These are phyloP conservation scores for Yamadazyma insecticola DNA, from an alignment of 805 yeast genomes.

Conservation along the genomic window DNA sequence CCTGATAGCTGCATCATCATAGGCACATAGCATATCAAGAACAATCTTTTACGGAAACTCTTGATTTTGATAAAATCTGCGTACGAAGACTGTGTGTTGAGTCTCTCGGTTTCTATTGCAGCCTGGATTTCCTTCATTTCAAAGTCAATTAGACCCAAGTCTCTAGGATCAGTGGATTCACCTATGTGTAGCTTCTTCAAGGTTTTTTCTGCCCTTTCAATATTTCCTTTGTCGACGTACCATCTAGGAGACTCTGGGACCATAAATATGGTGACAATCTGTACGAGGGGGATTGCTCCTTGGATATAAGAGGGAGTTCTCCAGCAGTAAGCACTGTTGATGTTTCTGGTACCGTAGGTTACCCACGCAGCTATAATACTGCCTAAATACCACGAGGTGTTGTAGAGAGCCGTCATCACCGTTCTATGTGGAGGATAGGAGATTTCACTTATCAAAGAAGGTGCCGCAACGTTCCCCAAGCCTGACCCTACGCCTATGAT, in stretches of 20 bases:
- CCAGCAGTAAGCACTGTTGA: slow-evolving; percentile 38
- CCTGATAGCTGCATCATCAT: slow-evolving; percentile 30
- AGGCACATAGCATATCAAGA: slow-evolving; percentile 3
- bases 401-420: slow-evolving; percentile 41
- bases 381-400: slow-evolving; percentile 51
- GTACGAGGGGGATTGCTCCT: slow-evolving; percentile 41
- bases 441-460: slow-evolving; percentile 46
- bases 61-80: slow-evolving; percentile 7
- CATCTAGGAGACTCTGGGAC: slow-evolving; percentile 49
- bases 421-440: slow-evolving; percentile 46
- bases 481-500: slow-evolving; percentile 44
- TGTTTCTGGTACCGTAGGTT: slow-evolving; percentile 40
- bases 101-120: slow-evolving; percentile 7
- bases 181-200: slow-evolving; percentile 38
- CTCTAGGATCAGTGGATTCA: slow-evolving; percentile 30
- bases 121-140: slow-evolving; percentile 9
- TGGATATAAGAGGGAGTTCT: slow-evolving; percentile 51
- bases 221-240: slow-evolving; percentile 34
- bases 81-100: slow-evolving; percentile 5
- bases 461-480: slow-evolving; percentile 40
- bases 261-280: slow-evolving; percentile 26
- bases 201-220: slow-evolving; percentile 37
- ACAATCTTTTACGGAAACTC: slow-evolving; percentile 5
- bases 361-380: slow-evolving; percentile 50
- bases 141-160: slow-evolving; percentile 4